Evolutionary conservation across 2,329 filamentous ascomycete species (phyloP), one percentile per base, ranked within the genome.

Genomic region (Sclerotinia borealis): DNA sequence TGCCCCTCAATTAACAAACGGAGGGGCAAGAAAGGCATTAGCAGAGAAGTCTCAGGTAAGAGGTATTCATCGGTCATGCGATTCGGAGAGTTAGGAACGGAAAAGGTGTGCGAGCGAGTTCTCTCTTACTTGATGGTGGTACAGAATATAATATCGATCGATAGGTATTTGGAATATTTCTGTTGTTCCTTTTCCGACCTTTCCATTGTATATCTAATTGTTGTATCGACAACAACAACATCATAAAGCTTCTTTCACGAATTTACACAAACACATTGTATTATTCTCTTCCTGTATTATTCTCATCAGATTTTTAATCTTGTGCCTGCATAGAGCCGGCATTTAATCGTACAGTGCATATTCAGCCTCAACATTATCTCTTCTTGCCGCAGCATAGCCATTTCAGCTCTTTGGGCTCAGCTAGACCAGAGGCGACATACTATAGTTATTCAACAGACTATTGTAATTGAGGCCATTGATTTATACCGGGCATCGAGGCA

Each of bases 281-380:
- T 22, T 22, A 43, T 43, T 43, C 13, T 43, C 19, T 13, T 43
- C 31, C 49, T 37, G 7, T 25, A 25, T 27, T 45, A 19, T 25
- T 45, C 39, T 31, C n/a, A 29, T 59, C 25, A 37, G 17, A 22
- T 29, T 51, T 31, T n/a, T 8, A n/a, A 27, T 39, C 13, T 37
- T 25, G 59, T 48, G 47, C 59, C 59, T 62, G 39, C 59, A 60
- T 60, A 36, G 47, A 27, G 11, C 22, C 51, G 31, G 51, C 36
- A 27, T 39, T 27, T 37, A 37, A n/a, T 27, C 34, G 9, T 34
- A 39, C 8, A 36, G 45, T 29, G 29, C 27, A 48, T 36, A 19
- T 39, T 41, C 45, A 41, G 58, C 45, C 45, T 27, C 34, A 13
- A n/a, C 37, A 25, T n/a, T 29, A 19, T 8, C 10, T 22, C 31